Base-by-base conservation (phyloP, 345 rosid genomes). In the Raphanus sativus region DNA sequence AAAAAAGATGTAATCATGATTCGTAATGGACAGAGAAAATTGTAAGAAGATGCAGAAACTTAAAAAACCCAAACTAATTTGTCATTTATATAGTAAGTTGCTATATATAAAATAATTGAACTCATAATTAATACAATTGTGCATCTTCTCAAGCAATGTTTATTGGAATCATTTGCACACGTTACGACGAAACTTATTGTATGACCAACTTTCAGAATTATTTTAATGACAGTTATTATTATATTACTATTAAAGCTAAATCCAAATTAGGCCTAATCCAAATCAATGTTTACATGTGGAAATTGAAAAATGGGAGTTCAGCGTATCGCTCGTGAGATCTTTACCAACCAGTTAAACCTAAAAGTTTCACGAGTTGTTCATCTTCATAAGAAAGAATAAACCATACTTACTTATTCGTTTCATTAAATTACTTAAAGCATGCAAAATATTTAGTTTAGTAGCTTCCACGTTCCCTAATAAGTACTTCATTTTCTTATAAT, bases 61-160 rank as follows among this genome's bases (percentile, higher is more conserved):
- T 9, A 5, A 36, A 65, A 34, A 15, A 11, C 5, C 45, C 78
- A 67, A 55, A 66, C 17, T 65, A 38, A 25, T 34, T 64, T 74
- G 29, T 65, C 77, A 50, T 50, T 48, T 50, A 33, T 21, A 32
- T 25, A 71, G 69, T 17, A 45, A 64, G 52, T 75, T 67, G 67
- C 10, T 66, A 26, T 28, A 28, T 28, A 28, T 67, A 16, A 11
- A 40, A 21, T 29, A 58, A 16, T 28, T 17, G 15, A 66, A 6
- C n/a, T 75, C 8, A 75, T 26, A 11, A 66, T 26, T 21, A 15
- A 36, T 55, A 45, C 6, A 52, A 24, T 74, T 55, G 60, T 55
- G 60, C 48, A 15, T 40, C 21, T 24, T 28, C 33, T 26, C 36
- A 60, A 60, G 67, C 67, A 75, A 75, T 40, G 61, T 7, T 40